These are phyloP conservation scores for Yamadazyma nakazawae DNA, from an alignment of 805 yeast species.

Conservation along the genomic window DNA sequence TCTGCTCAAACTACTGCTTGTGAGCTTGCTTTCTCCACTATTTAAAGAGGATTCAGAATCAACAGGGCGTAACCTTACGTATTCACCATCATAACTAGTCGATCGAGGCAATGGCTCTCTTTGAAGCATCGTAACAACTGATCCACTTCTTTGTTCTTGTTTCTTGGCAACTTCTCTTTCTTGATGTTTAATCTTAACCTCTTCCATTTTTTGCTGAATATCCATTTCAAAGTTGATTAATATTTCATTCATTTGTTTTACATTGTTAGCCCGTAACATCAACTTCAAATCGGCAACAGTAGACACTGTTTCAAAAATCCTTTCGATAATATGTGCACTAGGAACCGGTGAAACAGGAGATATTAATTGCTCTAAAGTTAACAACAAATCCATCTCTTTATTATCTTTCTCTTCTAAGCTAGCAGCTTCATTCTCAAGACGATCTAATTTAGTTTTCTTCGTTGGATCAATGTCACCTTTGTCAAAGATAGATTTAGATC, in stretches of 20 bases:
- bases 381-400: constrained; percentile 13
- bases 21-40: constrained; percentile 10
- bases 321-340: constrained; percentile 51
- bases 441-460: constrained; percentile 18
- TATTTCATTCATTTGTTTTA: constrained; percentile 45
- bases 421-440: constrained; percentile 6
- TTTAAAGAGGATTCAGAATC: constrained; percentile 13
- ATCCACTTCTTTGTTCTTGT: background rate
- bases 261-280: constrained; percentile 55
- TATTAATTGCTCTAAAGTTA: constrained; percentile 57
- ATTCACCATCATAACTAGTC: constrained; percentile 7
- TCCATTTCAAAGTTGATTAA: constrained; percentile 30
- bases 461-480: constrained; percentile 16
- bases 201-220: constrained; percentile 23
- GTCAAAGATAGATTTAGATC: constrained; percentile 38
- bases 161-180: constrained; percentile 10
- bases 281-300: constrained; percentile 62
- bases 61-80: constrained; percentile 8
- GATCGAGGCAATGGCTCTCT: constrained; percentile 6
- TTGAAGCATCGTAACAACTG: background rate
- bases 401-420: constrained; percentile 9
- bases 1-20: constrained; percentile 2
- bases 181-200: constrained; percentile 15
- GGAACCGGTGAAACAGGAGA: constrained; percentile 56
- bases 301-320: constrained; percentile 60